Evolutionary conservation across 208 protist species (phyloP).

Genomic region (Lotmaria passim): DNA sequence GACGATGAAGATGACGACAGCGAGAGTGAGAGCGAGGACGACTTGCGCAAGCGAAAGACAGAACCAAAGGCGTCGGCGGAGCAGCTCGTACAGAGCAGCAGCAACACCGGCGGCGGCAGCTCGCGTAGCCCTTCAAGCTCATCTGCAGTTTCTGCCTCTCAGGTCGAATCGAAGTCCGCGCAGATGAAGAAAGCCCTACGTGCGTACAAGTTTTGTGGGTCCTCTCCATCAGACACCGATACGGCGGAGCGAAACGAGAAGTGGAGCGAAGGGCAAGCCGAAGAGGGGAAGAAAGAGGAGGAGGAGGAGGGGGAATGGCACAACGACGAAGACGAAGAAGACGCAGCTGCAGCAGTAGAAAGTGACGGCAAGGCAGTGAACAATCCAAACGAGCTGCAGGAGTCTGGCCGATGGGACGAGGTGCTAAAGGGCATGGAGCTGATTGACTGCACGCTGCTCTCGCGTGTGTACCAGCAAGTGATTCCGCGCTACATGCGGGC

Average conservation of each 20-base stretch:
- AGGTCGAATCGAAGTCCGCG: not conserved
- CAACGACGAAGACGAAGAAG: constrained; percentile 8
- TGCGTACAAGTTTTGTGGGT: not conserved
- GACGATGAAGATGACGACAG: not conserved
- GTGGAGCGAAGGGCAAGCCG: not conserved
- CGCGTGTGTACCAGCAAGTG: constrained; percentile 25
- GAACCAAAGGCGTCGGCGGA: not conserved
- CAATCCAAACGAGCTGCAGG: constrained; percentile 12
- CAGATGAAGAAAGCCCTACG: not conserved
- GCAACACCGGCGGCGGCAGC: not conserved
- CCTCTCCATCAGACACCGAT: not conserved
- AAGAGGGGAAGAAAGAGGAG: not conserved
- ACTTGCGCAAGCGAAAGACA: no score
- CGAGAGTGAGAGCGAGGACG: not conserved
- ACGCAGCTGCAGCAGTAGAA: not conserved
- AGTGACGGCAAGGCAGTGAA: not conserved
- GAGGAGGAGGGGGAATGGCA: not conserved
- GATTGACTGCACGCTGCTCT: constrained; percentile 33
- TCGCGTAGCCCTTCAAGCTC: not conserved
- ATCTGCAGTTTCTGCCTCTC: not conserved
- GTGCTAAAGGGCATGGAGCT: constrained; percentile 28
- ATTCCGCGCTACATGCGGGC: not conserved
- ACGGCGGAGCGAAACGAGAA: not conserved
- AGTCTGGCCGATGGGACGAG: constrained; percentile 27
- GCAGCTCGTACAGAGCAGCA: not conserved